Conservation (phyloP, 148 eudicot species). For the Hydrangea macrophylla region DNA sequence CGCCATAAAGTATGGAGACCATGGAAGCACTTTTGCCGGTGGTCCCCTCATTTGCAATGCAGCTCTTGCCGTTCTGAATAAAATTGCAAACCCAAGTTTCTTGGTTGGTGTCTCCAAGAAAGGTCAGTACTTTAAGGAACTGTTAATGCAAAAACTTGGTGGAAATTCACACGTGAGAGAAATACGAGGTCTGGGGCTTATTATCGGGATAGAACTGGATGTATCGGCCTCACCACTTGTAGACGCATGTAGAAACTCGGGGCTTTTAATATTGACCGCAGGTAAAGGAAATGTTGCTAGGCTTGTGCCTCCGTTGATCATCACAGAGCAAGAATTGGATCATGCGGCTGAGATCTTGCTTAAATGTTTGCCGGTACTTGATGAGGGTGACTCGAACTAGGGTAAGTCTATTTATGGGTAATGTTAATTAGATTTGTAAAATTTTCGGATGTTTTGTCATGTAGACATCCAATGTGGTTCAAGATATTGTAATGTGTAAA, state of each 20-base stretch:
- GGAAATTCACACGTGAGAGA: constrained; percentile 70
- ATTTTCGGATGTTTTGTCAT: too few relatives aligned
- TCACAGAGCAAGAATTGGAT: constrained; percentile 66
- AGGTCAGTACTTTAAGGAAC: constrained; percentile 54
- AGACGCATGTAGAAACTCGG: constrained; percentile 60
- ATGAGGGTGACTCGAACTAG: constrained; percentile 20
- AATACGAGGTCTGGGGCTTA: constrained; percentile 73
- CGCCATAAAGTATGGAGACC: constrained; percentile 71
- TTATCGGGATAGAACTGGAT: constrained; percentile 70
- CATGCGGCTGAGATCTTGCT: constrained; percentile 50
- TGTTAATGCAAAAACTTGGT: constrained; percentile 45
- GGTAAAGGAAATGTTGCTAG: constrained; percentile 86
- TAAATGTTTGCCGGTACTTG: constrained; percentile 65
- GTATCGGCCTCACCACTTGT: constrained; percentile 63
- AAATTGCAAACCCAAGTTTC: constrained; percentile 59
- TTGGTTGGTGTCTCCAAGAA: constrained; percentile 57
- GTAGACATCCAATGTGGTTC: too few relatives aligned
- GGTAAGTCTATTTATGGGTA: constrained; percentile 11
- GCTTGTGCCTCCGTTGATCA: constrained; percentile 80
- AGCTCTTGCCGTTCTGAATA: constrained; percentile 66
- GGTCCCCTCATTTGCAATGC: constrained; percentile 73
- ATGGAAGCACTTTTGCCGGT: constrained; percentile 97
- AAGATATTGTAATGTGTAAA: too few relatives aligned
- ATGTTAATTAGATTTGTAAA: not conserved
- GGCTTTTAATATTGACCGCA: constrained; percentile 78